Percentiles rank a stretch among this genome's conserved stretches.
Conservation (phyloP, 2,329 filamentous ascomycete genomes). For the Pseudopithomyces maydicus region DNA sequence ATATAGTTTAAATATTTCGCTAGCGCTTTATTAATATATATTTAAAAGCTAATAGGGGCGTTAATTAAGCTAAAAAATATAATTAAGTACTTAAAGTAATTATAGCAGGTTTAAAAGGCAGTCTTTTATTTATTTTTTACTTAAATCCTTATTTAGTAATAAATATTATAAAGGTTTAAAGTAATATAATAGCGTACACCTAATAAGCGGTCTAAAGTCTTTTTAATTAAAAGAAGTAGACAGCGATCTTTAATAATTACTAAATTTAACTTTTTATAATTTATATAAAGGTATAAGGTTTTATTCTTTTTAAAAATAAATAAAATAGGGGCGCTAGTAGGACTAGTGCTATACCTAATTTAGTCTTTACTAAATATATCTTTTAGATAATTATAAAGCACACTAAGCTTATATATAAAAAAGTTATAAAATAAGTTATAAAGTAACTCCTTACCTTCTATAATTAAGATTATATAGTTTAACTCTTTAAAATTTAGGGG, state of each 20-base stretch:
- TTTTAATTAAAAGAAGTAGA: background rate
- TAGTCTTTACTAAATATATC: background rate
- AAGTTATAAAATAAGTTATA: too few species aligned
- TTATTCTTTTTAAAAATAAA: background rate
- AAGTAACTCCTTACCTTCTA: too few species aligned
- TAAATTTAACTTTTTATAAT: background rate
- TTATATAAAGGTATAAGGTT: background rate
- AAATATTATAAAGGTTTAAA: background rate
- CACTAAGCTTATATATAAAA: too few species aligned
- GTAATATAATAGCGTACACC: background rate
- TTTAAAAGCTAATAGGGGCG: constrained; percentile 12
- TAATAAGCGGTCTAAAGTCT: background rate
- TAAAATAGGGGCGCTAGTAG: background rate
- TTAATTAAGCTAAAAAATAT: constrained; percentile 20
- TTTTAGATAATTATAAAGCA: too few species aligned
- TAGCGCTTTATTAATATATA: constrained; percentile 18
- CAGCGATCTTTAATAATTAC: background rate
- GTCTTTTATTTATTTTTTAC: constrained; percentile 10
- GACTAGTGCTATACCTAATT: background rate
- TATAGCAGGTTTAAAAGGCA: constrained; percentile 12
- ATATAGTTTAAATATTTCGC: constrained; percentile 13
- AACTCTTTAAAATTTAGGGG: too few species aligned
- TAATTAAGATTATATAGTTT: too few species aligned
- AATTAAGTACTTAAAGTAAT: constrained; percentile 17
- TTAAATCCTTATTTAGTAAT: background rate